A percentile compares a stretch with the other conserved stretches of the same genome.
Evolutionary conservation across 768 basidiomycete species (phyloP).

Genomic region (Rhizopogon sp.): DNA sequence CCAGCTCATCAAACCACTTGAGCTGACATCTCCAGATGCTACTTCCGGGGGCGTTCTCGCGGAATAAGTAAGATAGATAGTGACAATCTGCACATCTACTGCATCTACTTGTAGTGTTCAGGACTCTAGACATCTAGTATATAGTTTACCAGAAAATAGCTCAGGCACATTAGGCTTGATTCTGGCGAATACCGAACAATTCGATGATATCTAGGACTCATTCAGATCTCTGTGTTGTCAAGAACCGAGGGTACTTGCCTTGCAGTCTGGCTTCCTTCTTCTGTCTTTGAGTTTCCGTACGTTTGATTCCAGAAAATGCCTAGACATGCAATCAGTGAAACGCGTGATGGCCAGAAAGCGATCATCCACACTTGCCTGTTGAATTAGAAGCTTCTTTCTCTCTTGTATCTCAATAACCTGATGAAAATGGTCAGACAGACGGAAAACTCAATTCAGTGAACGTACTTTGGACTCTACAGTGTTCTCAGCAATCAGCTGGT

Average conservation of each 20-base stretch:
- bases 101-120: not conserved
- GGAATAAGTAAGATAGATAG: not conserved
- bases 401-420: conserved; percentile 83
- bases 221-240: not conserved
- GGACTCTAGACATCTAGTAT: not conserved
- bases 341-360: not conserved
- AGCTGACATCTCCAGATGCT: not conserved
- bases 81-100: not conserved
- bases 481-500: conserved; percentile 85
- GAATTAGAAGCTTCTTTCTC: conserved; percentile 72
- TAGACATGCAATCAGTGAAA: conserved; percentile 20
- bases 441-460: not conserved
- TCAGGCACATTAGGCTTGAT: not conserved
- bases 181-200: conserved; percentile 42
- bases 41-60: not conserved
- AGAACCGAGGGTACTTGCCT: conserved; percentile 37
- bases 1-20: not conserved
- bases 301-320: conserved; percentile 84
- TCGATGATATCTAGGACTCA: conserved; percentile 50
- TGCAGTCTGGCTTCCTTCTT: conserved; percentile 79
- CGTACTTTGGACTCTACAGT: conserved; percentile 81
- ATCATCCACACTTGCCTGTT: conserved; percentile 45
- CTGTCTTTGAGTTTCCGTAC: conserved; percentile 67
- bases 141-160: not conserved
- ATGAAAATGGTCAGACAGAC: not conserved